These are phyloP conservation scores for Fusarium sp. DNA, from an alignment of 2,329 filamentous ascomycete genomes.

Conservation along the genomic window DNA sequence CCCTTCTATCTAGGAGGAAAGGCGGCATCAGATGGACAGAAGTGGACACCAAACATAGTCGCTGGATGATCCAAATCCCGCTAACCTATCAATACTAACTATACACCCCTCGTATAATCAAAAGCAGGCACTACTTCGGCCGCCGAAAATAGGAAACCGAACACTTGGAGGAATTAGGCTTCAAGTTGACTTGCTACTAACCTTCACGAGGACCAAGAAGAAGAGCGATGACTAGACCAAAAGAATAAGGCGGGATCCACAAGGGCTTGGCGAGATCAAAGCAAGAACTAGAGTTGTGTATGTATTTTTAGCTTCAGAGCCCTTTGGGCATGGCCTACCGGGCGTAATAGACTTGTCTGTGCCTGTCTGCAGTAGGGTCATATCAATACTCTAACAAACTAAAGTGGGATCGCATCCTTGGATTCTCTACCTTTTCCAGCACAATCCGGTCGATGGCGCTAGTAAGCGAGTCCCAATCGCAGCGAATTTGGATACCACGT, in stretches of 20 bases:
- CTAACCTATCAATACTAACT: no score
- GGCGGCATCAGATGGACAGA: neutral
- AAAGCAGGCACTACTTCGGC: no score
- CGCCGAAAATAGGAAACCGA: neutral
- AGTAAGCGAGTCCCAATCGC: no score
- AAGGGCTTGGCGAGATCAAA: slow-evolving; percentile 14
- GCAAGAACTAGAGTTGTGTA: slow-evolving; percentile 17
- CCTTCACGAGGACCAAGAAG: neutral
- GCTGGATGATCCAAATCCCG: no score
- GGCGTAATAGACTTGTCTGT: slow-evolving; percentile 8
- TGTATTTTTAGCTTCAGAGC: slow-evolving; percentile 26
- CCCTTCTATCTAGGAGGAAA: neutral
- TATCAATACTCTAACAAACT: no score
- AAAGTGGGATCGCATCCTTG: no score
- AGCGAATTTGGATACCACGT: no score
- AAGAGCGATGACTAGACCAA: neutral
- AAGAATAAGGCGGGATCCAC: neutral
- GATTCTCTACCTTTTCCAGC: no score
- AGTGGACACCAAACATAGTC: neutral
- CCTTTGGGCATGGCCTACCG: slow-evolving; percentile 13
- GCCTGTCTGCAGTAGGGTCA: neutral
- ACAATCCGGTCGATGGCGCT: no score
- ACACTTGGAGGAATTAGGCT: neutral
- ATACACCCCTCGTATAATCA: no score
- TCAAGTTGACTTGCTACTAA: neutral